phyloP scores from a whole-genome alignment of 306 rosid genomes.

The Dryas octopetala region DNA sequence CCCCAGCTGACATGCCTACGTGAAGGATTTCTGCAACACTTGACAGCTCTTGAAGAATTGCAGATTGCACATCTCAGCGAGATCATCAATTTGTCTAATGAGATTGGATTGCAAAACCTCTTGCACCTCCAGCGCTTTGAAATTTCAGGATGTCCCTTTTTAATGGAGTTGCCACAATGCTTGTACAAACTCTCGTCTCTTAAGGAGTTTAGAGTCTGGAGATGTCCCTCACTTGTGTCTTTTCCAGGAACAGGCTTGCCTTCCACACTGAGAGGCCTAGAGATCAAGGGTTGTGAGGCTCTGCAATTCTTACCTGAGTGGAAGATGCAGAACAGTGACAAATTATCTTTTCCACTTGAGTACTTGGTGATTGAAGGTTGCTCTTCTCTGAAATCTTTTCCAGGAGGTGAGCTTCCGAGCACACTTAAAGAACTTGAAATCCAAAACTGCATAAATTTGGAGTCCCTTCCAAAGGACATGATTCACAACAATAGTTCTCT shows the following conservation, averaged over 20 bases:
- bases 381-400: slow-evolving; percentile 31
- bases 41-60: slow-evolving; percentile 31
- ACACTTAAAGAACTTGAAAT: slow-evolving; percentile 34
- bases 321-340: slow-evolving; percentile 12
- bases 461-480: slow-evolving; percentile 20
- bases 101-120: slow-evolving; percentile 31
- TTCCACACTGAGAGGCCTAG: slow-evolving; percentile 24
- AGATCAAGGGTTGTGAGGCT: slow-evolving; percentile 28
- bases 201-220: slow-evolving; percentile 23
- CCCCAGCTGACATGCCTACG: slow-evolving; percentile 11
- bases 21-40: slow-evolving; percentile 21
- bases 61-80: slow-evolving; percentile 24
- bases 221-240: slow-evolving; percentile 30
- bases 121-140: slow-evolving; percentile 29
- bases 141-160: slow-evolving; percentile 30
- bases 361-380: slow-evolving; percentile 38
- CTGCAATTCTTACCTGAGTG: slow-evolving; percentile 27
- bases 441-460: slow-evolving; percentile 23
- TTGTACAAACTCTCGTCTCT: slow-evolving; percentile 21
- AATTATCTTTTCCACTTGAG: slow-evolving; percentile 20
- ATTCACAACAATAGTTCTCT: slow-evolving; percentile 17
- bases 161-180: slow-evolving; percentile 27
- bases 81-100: slow-evolving; percentile 24
- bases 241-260: slow-evolving; percentile 29
- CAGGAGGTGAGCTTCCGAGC: slow-evolving; percentile 23